Evolutionary conservation across 352 stramenopile species (phyloP).

Genomic region (Plasmopara viticola): DNA sequence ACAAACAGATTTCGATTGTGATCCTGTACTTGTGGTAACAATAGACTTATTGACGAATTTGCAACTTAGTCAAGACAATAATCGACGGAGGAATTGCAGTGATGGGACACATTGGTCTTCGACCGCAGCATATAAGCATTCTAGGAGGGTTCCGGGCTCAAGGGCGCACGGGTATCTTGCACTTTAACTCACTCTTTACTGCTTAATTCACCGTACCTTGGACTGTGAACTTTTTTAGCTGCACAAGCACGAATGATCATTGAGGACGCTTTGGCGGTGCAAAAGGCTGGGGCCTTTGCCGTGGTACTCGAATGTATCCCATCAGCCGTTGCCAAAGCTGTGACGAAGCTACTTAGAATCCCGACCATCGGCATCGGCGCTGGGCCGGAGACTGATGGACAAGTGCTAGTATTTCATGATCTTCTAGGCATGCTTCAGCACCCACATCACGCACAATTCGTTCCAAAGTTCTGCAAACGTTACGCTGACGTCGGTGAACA

Average conservation of each 20-base stretch:
- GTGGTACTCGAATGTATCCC: constrained; percentile 85
- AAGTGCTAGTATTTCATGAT: constrained; percentile 98
- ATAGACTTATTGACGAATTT: not conserved
- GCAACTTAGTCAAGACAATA: constrained; percentile 49
- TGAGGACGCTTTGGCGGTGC: constrained; percentile 94
- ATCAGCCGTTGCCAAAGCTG: constrained; percentile 85
- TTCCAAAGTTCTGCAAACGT: constrained; percentile 98
- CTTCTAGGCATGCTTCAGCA: constrained; percentile 98
- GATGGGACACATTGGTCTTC: constrained; percentile 97
- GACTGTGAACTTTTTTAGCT: constrained; percentile 21
- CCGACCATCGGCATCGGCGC: constrained; percentile 98
- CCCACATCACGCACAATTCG: constrained; percentile 92
- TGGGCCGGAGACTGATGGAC: constrained; percentile 88
- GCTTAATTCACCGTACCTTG: not conserved
- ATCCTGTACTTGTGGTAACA: not conserved
- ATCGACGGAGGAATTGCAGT: constrained; percentile 91
- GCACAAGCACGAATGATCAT: constrained; percentile 88
- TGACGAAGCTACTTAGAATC: constrained; percentile 95
- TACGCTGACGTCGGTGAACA: constrained; percentile 94
- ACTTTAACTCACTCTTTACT: not conserved
- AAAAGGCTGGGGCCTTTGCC: constrained; percentile 94
- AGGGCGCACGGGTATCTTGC: constrained; percentile 85
- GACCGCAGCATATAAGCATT: constrained; percentile 93
- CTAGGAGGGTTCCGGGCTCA: constrained; percentile 96
- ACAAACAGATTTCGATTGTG: constrained; percentile 1